Percentiles rank a stretch among this genome's conserved stretches.
Conservation (phyloP, 805 yeast genomes). For the Komagataella phaffii region DNA sequence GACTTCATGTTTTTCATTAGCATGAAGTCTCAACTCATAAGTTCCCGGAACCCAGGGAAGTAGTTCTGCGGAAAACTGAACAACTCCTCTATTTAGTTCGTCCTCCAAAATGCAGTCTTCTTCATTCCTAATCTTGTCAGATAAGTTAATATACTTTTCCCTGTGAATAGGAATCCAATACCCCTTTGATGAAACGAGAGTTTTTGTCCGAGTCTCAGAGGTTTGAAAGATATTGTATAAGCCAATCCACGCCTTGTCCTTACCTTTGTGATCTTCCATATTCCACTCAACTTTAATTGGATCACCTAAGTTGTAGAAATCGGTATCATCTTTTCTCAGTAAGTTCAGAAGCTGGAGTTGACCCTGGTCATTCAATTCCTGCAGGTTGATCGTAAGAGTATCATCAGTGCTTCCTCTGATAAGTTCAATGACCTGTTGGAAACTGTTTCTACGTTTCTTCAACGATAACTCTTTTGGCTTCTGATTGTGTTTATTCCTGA, state of each 20-base stretch:
- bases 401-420: background rate
- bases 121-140: background rate
- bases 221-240: constrained; percentile 52
- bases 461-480: background rate
- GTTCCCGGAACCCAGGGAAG: constrained; percentile 56
- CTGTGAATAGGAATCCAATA: constrained; percentile 41
- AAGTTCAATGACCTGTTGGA: background rate
- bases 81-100: constrained; percentile 24
- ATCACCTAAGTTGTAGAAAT: constrained; percentile 30
- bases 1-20: constrained; percentile 57
- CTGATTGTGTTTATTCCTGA: constrained; percentile 12
- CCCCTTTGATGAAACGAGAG: constrained; percentile 48
- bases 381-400: constrained; percentile 1
- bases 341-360: background rate
- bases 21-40: constrained; percentile 65
- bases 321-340: background rate
- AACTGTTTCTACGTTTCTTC: background rate
- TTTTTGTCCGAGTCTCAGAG: constrained; percentile 37
- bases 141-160: background rate
- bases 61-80: constrained; percentile 31
- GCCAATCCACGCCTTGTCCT: constrained; percentile 63
- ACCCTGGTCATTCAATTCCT: background rate
- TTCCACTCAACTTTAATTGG: constrained; percentile 43
- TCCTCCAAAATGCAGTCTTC: constrained; percentile 1
- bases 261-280: constrained; percentile 26